Base-by-base conservation (phyloP, 441 rosid species). In the Arabidopsis hybrid region DNA sequence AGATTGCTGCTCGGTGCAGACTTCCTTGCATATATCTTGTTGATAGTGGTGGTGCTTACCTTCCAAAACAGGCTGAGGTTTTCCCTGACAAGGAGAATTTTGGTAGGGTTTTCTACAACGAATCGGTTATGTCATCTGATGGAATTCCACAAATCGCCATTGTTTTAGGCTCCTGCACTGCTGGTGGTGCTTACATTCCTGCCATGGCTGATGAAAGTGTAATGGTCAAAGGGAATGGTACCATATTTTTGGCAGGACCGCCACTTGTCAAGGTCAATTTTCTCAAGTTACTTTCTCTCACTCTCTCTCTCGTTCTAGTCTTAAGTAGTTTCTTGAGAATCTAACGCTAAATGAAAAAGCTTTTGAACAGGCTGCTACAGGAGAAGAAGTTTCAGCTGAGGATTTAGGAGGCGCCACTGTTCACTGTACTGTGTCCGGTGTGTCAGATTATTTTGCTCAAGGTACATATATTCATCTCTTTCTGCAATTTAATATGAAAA, bases 181-280 rank as follows among this genome's bases (percentile, higher is more conserved):
- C 97, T 8, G 98, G 98, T 56, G 99, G 98, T 72, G 99, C 99
- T 34, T 95, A 95, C 83, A 95, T 92, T 64, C 98, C 99, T 76
- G 98, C 99, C 55, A 95, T 95, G 98, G 99, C 99, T 39, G 99
- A 95, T 78, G 98, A 92, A 60, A 95, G 99, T 87, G 96, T 95
- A 10, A 92, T 92, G 99, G 99, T 95, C 62, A 91, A 91, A 85
- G 98, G 97, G 70, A 95, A 95, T 81, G 98, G 96, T 42, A 95
- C 99, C 64, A 91, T 92, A 72, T 95, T 95, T 84, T 83, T 95
- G 56, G 99, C 99, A 42, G 99, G 98, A 74, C 99, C 99, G 47
- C 99, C 97, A 29, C 94, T 92, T 78, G 98, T 95, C 60, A 95
- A 92, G 95, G 99, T 95, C 57, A 73, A 76, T 83, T 61, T 11